These are phyloP conservation scores for Yamadazyma sp. DNA, from an alignment of 805 yeast species.

Conservation along the genomic window DNA sequence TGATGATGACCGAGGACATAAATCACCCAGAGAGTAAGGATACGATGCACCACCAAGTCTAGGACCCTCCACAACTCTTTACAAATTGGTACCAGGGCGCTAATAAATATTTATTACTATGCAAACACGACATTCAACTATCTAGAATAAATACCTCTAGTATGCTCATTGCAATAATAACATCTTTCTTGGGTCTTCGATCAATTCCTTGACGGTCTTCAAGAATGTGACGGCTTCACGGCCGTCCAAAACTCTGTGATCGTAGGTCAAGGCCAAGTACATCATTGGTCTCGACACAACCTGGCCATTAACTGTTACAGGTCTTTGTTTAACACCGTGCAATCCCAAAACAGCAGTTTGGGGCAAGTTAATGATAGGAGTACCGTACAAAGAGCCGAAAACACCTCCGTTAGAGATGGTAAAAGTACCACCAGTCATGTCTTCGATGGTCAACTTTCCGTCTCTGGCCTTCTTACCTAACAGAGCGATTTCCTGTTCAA, in stretches of 20 bases:
- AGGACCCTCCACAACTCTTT: no score
- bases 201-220: conserved; percentile 92
- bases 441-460: conserved; percentile 93
- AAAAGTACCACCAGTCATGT: conserved; percentile 99
- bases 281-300: conserved; percentile 98
- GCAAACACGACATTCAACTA: conserved; percentile 6
- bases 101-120: conserved; percentile 8
- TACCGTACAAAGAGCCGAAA: conserved; percentile 95
- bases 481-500: conserved; percentile 79
- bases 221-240: conserved; percentile 98
- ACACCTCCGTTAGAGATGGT: conserved; percentile 99
- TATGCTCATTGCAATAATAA: conserved; percentile 40
- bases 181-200: conserved; percentile 99
- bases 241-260: conserved; percentile 97
- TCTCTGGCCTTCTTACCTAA: conserved; percentile 95
- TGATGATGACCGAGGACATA: no score
- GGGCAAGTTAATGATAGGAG: conserved; percentile 97
- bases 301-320: conserved; percentile 94
- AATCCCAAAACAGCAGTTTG: conserved; percentile 97
- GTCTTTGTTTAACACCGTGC: conserved; percentile 97
- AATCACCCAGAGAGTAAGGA: no score
- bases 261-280: conserved; percentile 98
- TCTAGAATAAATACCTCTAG: conserved; percentile 6
- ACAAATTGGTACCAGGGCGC: no score
- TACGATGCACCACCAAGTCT: no score